Percentiles rank a stretch among this genome's conserved stretches.
These are phyloP conservation scores for Ceratocystiopsis minuta DNA, from an alignment of 2,329 filamentous ascomycete genomes.

Conservation along the genomic window DNA sequence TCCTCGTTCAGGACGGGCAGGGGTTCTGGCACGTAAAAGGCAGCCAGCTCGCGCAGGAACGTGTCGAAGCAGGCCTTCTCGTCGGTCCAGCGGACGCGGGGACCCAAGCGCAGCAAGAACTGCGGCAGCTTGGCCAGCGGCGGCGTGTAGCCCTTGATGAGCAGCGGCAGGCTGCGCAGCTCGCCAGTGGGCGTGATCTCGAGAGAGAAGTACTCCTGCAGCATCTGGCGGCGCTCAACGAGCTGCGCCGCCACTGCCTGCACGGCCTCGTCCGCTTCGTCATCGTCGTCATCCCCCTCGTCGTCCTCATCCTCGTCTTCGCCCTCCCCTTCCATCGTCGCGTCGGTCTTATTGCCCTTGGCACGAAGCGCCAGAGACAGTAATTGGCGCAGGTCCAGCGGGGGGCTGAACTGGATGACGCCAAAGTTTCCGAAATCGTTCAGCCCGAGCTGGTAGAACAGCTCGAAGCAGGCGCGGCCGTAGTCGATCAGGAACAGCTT, in stretches of 20 bases:
- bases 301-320: constrained; percentile 39
- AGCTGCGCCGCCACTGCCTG: constrained; percentile 49
- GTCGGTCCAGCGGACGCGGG: constrained; percentile 68
- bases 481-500: constrained; percentile 91
- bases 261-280: constrained; percentile 47
- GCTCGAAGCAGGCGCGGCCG: constrained; percentile 68
- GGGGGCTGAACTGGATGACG: constrained; percentile 57
- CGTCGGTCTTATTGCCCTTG: constrained; percentile 33
- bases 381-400: constrained; percentile 52
- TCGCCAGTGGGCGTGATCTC: constrained; percentile 64
- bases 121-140: constrained; percentile 70
- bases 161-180: constrained; percentile 60
- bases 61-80: constrained; percentile 75
- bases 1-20: constrained; percentile 30
- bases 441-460: constrained; percentile 87
- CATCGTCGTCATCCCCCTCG: constrained; percentile 16
- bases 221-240: constrained; percentile 63
- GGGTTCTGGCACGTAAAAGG: constrained; percentile 79
- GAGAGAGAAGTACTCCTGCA: constrained; percentile 81
- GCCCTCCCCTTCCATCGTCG: constrained; percentile 41
- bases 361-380: constrained; percentile 55
- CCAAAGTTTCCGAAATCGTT: constrained; percentile 96
- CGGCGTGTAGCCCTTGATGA: constrained; percentile 79
- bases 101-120: constrained; percentile 76
- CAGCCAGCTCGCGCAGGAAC: constrained; percentile 71